Conservation (phyloP, 495 filamentous ascomycete species). For the Penicillium macrosclerotiorum region DNA sequence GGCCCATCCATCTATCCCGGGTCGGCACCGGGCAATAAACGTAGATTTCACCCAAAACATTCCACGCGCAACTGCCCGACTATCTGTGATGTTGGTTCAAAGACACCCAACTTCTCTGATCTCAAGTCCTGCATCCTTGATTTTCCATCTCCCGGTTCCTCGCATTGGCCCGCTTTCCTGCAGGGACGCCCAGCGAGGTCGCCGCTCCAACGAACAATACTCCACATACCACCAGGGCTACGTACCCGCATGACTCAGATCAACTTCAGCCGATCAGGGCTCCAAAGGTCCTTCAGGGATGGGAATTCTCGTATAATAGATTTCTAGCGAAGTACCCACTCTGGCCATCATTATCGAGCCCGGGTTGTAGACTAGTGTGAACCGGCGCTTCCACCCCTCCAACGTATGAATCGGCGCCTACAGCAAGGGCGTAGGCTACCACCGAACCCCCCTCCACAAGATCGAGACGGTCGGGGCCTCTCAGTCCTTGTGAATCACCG, state of each 20-base stretch:
- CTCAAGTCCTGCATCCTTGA: no score
- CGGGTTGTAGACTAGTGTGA: background rate
- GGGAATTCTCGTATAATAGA: no score
- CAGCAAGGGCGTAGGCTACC: slow-evolving; percentile 8
- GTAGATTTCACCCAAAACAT: background rate
- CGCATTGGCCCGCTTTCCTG: background rate
- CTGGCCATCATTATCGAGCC: background rate
- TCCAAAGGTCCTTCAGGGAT: no score
- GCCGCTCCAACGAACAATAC: background rate
- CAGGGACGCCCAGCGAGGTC: background rate
- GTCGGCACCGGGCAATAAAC: background rate
- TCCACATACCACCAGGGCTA: background rate
- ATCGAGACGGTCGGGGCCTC: background rate
- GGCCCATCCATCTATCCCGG: background rate
- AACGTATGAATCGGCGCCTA: no score
- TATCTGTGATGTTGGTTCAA: no score
- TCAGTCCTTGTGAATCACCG: background rate
- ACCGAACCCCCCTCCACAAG: background rate
- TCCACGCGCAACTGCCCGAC: background rate
- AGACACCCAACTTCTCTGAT: no score
- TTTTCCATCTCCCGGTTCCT: no score
- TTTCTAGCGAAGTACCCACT: no score
- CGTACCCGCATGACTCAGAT: background rate
- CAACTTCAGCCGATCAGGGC: background rate
- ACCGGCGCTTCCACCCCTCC: background rate